Conservation (phyloP, 768 basidiomycete species). For the Tremella yokohamensis region DNA sequence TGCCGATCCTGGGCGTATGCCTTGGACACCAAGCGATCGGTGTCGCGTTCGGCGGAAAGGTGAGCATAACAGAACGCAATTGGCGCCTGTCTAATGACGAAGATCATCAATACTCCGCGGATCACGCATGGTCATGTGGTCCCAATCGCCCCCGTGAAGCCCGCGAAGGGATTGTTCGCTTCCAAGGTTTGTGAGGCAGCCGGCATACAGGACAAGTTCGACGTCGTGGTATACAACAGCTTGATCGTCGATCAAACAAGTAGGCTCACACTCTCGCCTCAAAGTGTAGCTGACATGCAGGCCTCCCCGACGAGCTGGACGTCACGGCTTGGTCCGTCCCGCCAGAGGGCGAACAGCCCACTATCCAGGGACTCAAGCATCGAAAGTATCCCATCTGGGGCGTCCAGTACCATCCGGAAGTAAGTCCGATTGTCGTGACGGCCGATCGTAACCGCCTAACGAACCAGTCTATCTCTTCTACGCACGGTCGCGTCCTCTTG, state of each 20-base stretch:
- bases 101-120: slow-evolving; percentile 48
- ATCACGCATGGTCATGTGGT: slow-evolving; percentile 50
- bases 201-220: slow-evolving; percentile 19
- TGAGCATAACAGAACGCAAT: slow-evolving; percentile 5
- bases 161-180: slow-evolving; percentile 29
- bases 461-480: slow-evolving; percentile 46
- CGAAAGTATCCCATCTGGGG: slow-evolving; percentile 43
- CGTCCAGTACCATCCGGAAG: slow-evolving; percentile 51
- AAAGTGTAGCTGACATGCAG: slow-evolving; percentile 21
- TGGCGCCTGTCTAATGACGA: background rate
- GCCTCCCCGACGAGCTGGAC: slow-evolving; percentile 39
- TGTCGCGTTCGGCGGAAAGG: slow-evolving; percentile 47
- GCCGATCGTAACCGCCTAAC: background rate
- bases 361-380: slow-evolving; percentile 45
- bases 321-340: slow-evolving; percentile 44
- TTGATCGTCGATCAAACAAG: slow-evolving; percentile 41
- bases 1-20: slow-evolving; percentile 49
- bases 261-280: slow-evolving; percentile 16
- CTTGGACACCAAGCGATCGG: slow-evolving; percentile 50
- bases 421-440: slow-evolving; percentile 5
- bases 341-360: slow-evolving; percentile 13
- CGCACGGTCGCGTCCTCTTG: slow-evolving; percentile 35
- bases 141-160: slow-evolving; percentile 28
- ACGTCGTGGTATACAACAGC: slow-evolving; percentile 50
- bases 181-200: slow-evolving; percentile 22